Base-by-base conservation (phyloP, 208 protist species). In the Perkinsela sp. region DNA sequence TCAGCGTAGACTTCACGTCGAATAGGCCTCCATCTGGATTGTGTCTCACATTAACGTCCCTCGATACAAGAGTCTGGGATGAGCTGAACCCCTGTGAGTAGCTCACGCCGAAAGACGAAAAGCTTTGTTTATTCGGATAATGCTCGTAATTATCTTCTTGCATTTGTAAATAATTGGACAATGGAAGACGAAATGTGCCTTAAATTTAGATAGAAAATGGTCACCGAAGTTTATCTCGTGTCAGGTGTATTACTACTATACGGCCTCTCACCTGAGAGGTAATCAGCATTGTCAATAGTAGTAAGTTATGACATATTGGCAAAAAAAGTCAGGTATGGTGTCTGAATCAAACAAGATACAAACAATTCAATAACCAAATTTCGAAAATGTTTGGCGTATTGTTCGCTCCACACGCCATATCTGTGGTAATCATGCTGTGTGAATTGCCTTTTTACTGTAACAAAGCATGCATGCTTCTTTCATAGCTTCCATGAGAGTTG, bases 401-500 rank as follows among this genome's bases (percentile, higher is more conserved):
- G n/a, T n/a, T n/a, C n/a, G n/a, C n/a, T n/a, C n/a, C n/a, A n/a
- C n/a, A n/a, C n/a, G n/a, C n/a, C n/a, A n/a, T n/a, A n/a, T n/a
- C n/a, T n/a, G n/a, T n/a, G n/a, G n/a, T n/a, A n/a, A 6, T 22
- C 22, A 57, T n/a, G 40, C 40, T 22, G 22, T 57, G 84, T 99
- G 96, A 75, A 99, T 97, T 65, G 94, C 80, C 82, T 98, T 96
- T 32, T 86, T 83, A 67, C 77, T 80, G 68, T 86, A 88, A 76
- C 88, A 93, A 1, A 80, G 80, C 84, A 98, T 92, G 73, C 89
- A 93, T 29, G 96, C 95, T 85, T 98, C 96, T 82, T 97, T 97
- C 70, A 99, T 78, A 29, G 96, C 96, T 85, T 99, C 96, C 28
- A 79, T 87, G 73, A 97, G 83, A 6, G 95, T 98, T 68, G 96